These are phyloP conservation scores for Phaffomyces thermotolerans DNA, from an alignment of 805 yeast species.

Conservation along the genomic window DNA sequence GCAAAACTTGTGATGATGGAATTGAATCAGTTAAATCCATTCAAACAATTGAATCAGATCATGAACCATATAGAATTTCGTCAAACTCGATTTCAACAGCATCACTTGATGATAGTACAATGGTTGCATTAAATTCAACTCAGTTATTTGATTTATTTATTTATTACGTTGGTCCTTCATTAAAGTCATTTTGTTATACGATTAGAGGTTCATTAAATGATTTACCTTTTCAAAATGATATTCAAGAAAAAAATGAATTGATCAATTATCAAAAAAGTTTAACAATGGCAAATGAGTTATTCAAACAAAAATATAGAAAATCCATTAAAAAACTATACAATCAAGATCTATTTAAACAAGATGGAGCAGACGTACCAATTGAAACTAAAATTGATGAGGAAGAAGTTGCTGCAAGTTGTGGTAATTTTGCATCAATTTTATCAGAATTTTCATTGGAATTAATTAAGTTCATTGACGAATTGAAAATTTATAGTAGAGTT, in stretches of 20 bases:
- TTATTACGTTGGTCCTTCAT: slow-evolving; percentile 63
- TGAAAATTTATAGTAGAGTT: slow-evolving; percentile 22
- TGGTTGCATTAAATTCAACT: slow-evolving; percentile 22
- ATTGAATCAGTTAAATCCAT: slow-evolving; percentile 1
- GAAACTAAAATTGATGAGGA: slow-evolving; percentile 56
- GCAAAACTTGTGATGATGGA: background rate
- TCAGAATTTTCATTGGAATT: slow-evolving; percentile 58
- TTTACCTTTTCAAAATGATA: slow-evolving; percentile 43
- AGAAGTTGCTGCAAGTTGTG: slow-evolving; percentile 79
- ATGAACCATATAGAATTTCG: background rate
- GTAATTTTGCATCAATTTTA: slow-evolving; percentile 63
- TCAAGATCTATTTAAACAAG: slow-evolving; percentile 14
- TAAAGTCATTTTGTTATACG: slow-evolving; percentile 58
- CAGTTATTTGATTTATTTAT: slow-evolving; percentile 60
- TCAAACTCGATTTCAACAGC: background rate
- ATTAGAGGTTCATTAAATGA: slow-evolving; percentile 53
- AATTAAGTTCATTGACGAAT: slow-evolving; percentile 35
- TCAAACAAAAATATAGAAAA: slow-evolving; percentile 45
- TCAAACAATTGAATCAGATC: slow-evolving; percentile 5
- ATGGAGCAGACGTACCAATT: slow-evolving; percentile 2
- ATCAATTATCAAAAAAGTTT: slow-evolving; percentile 41
- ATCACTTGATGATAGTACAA: slow-evolving; percentile 7
- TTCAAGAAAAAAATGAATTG: slow-evolving; percentile 30
- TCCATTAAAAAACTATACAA: slow-evolving; percentile 54
- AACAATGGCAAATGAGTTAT: slow-evolving; percentile 44